phyloP scores from a whole-genome alignment of 2,329 filamentous ascomycete species.

The Penicillium olsonii region DNA sequence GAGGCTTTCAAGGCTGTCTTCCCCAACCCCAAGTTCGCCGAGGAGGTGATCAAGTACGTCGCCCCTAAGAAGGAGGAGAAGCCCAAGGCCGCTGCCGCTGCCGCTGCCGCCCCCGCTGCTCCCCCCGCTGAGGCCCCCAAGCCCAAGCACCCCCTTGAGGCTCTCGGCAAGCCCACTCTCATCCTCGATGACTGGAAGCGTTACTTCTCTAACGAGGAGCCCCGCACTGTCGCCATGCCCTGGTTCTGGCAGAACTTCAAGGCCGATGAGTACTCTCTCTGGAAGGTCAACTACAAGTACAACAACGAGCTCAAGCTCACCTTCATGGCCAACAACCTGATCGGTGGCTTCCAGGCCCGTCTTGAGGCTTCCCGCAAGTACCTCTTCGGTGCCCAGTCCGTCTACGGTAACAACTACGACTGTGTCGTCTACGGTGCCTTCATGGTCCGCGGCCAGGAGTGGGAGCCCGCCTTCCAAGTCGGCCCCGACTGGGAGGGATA shows the following conservation, averaged over 20 bases:
- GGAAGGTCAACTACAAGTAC: conserved; percentile 97
- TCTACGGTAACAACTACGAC: conserved; percentile 86
- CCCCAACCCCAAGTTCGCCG: conserved; percentile 74
- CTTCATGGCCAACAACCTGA: conserved; percentile 99
- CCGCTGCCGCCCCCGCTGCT: conserved; percentile 50
- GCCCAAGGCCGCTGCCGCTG: conserved; percentile 62
- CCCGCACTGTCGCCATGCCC: conserved; percentile 76
- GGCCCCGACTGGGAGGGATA: conserved; percentile 98
- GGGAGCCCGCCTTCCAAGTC: conserved; percentile 87
- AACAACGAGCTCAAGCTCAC: conserved; percentile 94
- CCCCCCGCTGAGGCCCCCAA: conserved; percentile 71
- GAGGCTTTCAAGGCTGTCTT: conserved; percentile 82
- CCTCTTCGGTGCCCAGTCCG: conserved; percentile 86
- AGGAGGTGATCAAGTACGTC: conserved; percentile 73
- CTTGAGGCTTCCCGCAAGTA: conserved; percentile 98
- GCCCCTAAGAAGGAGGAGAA: conserved; percentile 71
- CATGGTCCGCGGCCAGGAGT: conserved; percentile 79
- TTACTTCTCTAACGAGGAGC: conserved; percentile 95
- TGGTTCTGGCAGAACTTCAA: conserved; percentile 99
- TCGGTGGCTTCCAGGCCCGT: conserved; percentile 95
- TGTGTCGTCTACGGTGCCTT: conserved; percentile 92
- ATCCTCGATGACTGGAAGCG: conserved; percentile 98
- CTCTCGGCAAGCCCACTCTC: conserved; percentile 76
- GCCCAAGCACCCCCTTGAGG: conserved; percentile 93
- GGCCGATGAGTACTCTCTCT: conserved; percentile 93